Percentiles rank a stretch among this genome's conserved stretches.
Conservation (phyloP, 768 basidiomycete genomes). For the Calocera cornea region DNA sequence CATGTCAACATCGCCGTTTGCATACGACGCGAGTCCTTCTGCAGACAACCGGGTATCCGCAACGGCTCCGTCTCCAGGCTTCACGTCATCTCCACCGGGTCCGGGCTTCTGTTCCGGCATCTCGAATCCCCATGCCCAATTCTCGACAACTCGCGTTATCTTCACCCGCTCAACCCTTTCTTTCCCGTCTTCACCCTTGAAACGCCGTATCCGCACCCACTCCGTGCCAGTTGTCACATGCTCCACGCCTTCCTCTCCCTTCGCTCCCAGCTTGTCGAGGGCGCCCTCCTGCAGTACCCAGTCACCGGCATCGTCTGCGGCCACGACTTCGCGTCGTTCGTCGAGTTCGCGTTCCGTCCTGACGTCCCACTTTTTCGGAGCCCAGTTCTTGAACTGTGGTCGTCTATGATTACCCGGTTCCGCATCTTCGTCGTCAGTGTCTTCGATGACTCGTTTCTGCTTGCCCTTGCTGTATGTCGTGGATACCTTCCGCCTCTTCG, state of each 20-base stretch:
- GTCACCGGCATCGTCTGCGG: not conserved
- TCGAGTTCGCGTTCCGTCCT: not conserved
- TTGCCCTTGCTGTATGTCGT: not conserved
- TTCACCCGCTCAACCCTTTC: slow-evolving; percentile 3
- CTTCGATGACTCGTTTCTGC: not conserved
- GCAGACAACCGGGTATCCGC: not conserved
- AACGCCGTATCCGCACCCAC: slow-evolving; percentile 4
- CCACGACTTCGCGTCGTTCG: slow-evolving; percentile 2
- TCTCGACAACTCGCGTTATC: not conserved
- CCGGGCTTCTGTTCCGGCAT: not conserved
- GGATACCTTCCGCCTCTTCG: not conserved
- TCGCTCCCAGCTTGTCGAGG: slow-evolving; percentile 21
- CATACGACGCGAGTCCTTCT: not conserved
- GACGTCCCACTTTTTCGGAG: slow-evolving; percentile 1
- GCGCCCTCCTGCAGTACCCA: slow-evolving; percentile 8
- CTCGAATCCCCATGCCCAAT: not conserved
- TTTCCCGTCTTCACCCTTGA: not conserved
- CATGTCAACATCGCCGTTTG: not conserved
- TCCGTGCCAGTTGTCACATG: slow-evolving; percentile 2
- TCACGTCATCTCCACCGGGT: not conserved
- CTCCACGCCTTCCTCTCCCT: not conserved
- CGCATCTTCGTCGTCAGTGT: not conserved
- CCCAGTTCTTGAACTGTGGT: slow-evolving; percentile 8
- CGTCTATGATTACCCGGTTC: not conserved
- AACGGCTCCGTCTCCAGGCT: not conserved